Conservation (phyloP, 106 monocot species). For the Chionographis japonica region DNA sequence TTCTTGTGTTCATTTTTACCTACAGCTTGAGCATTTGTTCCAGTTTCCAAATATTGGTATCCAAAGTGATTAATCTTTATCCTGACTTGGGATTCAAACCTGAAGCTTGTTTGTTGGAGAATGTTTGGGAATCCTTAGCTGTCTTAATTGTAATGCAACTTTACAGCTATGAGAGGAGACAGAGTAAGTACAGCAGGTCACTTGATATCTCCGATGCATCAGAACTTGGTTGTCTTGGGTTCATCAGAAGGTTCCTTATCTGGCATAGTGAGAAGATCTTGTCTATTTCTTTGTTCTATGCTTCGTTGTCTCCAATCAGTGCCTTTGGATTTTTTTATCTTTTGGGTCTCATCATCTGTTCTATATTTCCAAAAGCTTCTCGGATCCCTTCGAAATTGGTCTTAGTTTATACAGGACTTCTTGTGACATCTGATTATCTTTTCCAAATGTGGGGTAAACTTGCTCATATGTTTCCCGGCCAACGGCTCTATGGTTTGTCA, state of each 20-base stretch:
- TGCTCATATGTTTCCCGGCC: slow-evolving; percentile 82
- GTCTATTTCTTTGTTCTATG: slow-evolving; percentile 78
- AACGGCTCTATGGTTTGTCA: slow-evolving; percentile 47
- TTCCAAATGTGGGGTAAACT: slow-evolving; percentile 91
- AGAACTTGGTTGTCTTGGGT: slow-evolving; percentile 49
- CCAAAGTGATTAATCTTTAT: slow-evolving; percentile 62
- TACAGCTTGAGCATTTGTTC: slow-evolving; percentile 80
- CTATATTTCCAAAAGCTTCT: slow-evolving; percentile 80
- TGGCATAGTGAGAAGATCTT: slow-evolving; percentile 93
- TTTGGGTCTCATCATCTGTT: slow-evolving; percentile 70
- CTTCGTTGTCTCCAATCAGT: slow-evolving; percentile 77
- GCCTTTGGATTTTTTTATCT: slow-evolving; percentile 84
- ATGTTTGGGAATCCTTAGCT: slow-evolving; percentile 86
- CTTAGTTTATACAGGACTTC: slow-evolving; percentile 72
- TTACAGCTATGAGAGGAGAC: slow-evolving; percentile 86
- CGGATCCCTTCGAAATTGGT: slow-evolving; percentile 80
- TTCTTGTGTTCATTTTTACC: slow-evolving; percentile 61
- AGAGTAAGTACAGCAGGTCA: slow-evolving; percentile 28
- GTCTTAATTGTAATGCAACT: slow-evolving; percentile 94
- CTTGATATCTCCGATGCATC: slow-evolving; percentile 46
- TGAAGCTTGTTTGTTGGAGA: slow-evolving; percentile 62
- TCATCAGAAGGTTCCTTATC: slow-evolving; percentile 73
- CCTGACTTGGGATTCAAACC: slow-evolving; percentile 81
- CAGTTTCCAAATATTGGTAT: slow-evolving; percentile 45
- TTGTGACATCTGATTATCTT: slow-evolving; percentile 70